These are phyloP conservation scores for Neofusicoccum sp. DNA, from an alignment of 2,329 filamentous ascomycete genomes.

Conservation along the genomic window DNA sequence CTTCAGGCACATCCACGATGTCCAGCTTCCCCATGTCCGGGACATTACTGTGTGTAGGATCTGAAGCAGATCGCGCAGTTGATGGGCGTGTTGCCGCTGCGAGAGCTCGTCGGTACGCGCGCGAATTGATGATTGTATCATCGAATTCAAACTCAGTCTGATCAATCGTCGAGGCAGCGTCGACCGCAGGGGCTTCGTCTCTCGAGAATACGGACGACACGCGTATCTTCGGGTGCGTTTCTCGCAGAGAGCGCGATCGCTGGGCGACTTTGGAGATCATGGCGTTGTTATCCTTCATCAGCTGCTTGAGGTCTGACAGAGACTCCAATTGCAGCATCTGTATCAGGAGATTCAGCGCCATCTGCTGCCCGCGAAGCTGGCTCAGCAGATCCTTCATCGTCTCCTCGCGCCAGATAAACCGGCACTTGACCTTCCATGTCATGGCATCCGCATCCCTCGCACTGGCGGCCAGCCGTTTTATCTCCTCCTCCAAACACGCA, in stretches of 20 bases:
- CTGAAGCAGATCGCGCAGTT: neutral
- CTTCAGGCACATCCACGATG: neutral
- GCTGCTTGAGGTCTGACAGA: constrained; percentile 31
- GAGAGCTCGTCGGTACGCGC: constrained; percentile 33
- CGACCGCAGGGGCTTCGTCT: constrained; percentile 20
- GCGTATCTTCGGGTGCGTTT: constrained; percentile 29
- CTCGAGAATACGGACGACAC: constrained; percentile 29
- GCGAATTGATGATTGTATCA: constrained; percentile 32
- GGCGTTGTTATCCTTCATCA: constrained; percentile 30
- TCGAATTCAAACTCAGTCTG: constrained; percentile 32
- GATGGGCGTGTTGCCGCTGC: constrained; percentile 18
- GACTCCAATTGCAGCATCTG: constrained; percentile 38
- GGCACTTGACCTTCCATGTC: constrained; percentile 28
- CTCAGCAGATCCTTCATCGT: constrained; percentile 34
- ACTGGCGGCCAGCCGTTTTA: constrained; percentile 27
- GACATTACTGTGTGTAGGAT: neutral
- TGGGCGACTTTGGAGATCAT: constrained; percentile 29
- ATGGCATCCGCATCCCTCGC: constrained; percentile 25
- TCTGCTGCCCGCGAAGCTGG: constrained; percentile 35
- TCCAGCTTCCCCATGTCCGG: neutral
- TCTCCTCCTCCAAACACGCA: constrained; percentile 33
- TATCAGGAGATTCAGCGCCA: constrained; percentile 31
- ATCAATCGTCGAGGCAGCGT: constrained; percentile 23
- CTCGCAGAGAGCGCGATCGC: constrained; percentile 28
- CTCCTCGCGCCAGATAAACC: constrained; percentile 33